A percentile compares a stretch with the other conserved stretches of the same genome.
Conservation (phyloP, 75 land plant genomes). For the Pinus albicaulis region DNA sequence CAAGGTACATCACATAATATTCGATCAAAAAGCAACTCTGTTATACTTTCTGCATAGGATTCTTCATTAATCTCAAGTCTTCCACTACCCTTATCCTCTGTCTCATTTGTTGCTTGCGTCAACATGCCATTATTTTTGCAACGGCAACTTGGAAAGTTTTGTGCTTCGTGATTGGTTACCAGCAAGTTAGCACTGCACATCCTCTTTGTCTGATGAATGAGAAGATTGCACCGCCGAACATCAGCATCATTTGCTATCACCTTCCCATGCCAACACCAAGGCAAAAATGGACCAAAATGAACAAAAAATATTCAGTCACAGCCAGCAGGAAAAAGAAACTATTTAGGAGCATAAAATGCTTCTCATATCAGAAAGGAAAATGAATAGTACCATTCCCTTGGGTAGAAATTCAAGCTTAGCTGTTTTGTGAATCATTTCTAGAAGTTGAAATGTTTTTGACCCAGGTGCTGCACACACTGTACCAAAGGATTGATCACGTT, state of each 20-base stretch:
- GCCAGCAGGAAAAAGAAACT: not conserved
- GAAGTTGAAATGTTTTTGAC: constrained; percentile 96
- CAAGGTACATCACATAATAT: constrained; percentile 98
- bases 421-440: constrained; percentile 84
- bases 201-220: constrained; percentile 97
- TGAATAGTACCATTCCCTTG: constrained; percentile 66
- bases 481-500: not conserved
- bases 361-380: constrained; percentile 3
- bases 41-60: constrained; percentile 9
- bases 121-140: constrained; percentile 9
- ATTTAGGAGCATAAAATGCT: not conserved
- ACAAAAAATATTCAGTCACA: not conserved
- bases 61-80: constrained; percentile 1
- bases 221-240: constrained; percentile 94
- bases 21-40: constrained; percentile 72
- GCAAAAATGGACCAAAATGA: not conserved
- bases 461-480: constrained; percentile 99
- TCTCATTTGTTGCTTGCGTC: constrained; percentile 4
- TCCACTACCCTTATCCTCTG: not conserved
- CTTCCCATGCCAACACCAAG: constrained; percentile 26
- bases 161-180: constrained; percentile 99
- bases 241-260: constrained; percentile 97
- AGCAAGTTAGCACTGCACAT: constrained; percentile 96
- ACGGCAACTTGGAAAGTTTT: constrained; percentile 81
- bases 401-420: constrained; percentile 53